Evolutionary conservation across 2,329 filamentous ascomycete genomes (phyloP).

Genomic region (Penicillium nordicum): DNA sequence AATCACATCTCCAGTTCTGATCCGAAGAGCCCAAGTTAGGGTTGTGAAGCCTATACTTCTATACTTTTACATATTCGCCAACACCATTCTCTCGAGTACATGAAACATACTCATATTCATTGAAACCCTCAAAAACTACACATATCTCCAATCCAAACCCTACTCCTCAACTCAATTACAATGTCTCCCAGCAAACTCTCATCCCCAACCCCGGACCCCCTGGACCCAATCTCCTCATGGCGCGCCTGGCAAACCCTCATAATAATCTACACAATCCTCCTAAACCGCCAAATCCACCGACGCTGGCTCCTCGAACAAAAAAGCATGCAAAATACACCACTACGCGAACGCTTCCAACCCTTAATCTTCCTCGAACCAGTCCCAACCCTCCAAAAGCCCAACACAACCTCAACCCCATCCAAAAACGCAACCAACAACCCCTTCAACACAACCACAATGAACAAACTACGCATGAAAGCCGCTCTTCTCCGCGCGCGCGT

Average conservation of each 20-base stretch:
- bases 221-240: slow-evolving; percentile 19
- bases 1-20: not conserved
- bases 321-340: slow-evolving; percentile 13
- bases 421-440: slow-evolving; percentile 3
- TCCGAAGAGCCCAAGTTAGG: not conserved
- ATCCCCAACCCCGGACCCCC: not conserved
- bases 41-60: not conserved
- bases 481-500: slow-evolving; percentile 20
- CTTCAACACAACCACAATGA: not conserved
- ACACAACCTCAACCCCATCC: not conserved
- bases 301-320: slow-evolving; percentile 22
- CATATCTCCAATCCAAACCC: not conserved
- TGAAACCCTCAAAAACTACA: not conserved
- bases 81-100: not conserved
- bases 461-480: slow-evolving; percentile 5
- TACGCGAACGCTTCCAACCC: slow-evolving; percentile 15
- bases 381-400: slow-evolving; percentile 13
- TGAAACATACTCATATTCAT: not conserved
- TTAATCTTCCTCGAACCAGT: slow-evolving; percentile 19
- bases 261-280: slow-evolving; percentile 17
- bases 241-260: slow-evolving; percentile 20
- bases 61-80: not conserved
- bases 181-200: not conserved
- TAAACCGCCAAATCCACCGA: slow-evolving; percentile 22
- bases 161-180: not conserved